Evolutionary conservation across 1,284 basidiomycete genomes (phyloP).

Genomic region (Puccinia polysora): DNA sequence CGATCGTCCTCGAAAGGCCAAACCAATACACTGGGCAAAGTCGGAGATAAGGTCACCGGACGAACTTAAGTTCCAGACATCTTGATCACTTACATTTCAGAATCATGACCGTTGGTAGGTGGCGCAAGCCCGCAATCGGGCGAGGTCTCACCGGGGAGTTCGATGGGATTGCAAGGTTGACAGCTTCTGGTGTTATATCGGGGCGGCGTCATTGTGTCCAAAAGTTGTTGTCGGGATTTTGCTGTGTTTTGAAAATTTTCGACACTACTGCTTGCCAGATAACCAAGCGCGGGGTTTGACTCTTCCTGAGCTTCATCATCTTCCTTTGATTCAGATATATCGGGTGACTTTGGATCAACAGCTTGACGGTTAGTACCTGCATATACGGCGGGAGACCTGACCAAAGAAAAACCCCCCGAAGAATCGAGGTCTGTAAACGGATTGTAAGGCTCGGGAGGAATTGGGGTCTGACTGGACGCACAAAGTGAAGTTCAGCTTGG

Average conservation of each 20-base stretch:
- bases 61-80: background rate
- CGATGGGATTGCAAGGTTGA: background rate
- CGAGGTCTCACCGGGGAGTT: background rate
- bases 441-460: too few relatives aligned
- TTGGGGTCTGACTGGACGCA: too few relatives aligned
- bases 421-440: too few relatives aligned
- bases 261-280: background rate
- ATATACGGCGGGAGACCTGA: too few relatives aligned
- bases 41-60: background rate
- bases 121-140: background rate
- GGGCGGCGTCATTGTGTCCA: background rate
- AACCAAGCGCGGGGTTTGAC: background rate
- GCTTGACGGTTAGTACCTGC: too few relatives aligned
- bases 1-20: constrained; percentile 44
- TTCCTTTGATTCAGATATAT: too few relatives aligned
- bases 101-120: background rate
- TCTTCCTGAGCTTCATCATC: background rate
- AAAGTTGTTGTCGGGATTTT: background rate
- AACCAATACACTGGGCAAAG: constrained; percentile 45
- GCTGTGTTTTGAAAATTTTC: background rate
- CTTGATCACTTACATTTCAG: constrained; percentile 10
- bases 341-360: too few relatives aligned
- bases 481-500: too few relatives aligned
- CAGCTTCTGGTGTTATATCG: constrained; percentile 1
- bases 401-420: too few relatives aligned